Evolutionary conservation across 495 filamentous ascomycete species (phyloP), one percentile per base, ranked within the genome.

Genomic region (Annulohypoxylon moriforme): DNA sequence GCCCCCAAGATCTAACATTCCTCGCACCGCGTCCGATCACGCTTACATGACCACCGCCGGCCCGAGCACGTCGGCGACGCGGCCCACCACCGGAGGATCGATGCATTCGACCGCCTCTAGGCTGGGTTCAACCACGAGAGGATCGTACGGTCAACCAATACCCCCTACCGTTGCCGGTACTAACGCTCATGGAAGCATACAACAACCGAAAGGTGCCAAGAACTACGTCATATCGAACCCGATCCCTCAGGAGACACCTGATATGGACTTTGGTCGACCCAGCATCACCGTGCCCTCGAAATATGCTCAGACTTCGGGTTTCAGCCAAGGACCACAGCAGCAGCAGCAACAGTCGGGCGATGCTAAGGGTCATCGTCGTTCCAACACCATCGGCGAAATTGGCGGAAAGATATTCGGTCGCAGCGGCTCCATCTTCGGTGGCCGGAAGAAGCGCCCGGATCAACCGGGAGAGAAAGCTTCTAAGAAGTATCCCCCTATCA

Each of bases 161-260:
- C 93, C 93, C 60, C 94, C 96, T 31, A 91, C 92, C 67, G 89
- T 98, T 71, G 94, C 93, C 60, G 90, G 91, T 77, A 94, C 94
- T 40, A 97, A 96, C 83, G 95, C 89, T 36, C 91, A 97, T 80
- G 96, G 93, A 67, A 91, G 91, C 71, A 91, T 99, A 66, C 89
- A 94, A 63, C 94, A 97, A 78, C 96, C 96, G 16, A 79, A 81
- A 38, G 85, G 82, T 66, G 81, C 84, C 14, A 93, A 91, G 77
- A 88, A 89, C 64, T 97, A 97, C 74, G 86, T 87, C 25, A 93
- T 96, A 44, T 92, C 93, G 18, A 84, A 83, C 58, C 91, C 93
- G 18, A 88, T 92, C 31, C 84, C 87, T 16, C 88, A 91, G 64
- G 81, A 87, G 38, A 81, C 78, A 31, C 77, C 84, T 42, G 77